These are phyloP conservation scores for Asterella californica DNA, from an alignment of 225 moss, liverwort and hornwort species.

Conservation along the genomic window DNA sequence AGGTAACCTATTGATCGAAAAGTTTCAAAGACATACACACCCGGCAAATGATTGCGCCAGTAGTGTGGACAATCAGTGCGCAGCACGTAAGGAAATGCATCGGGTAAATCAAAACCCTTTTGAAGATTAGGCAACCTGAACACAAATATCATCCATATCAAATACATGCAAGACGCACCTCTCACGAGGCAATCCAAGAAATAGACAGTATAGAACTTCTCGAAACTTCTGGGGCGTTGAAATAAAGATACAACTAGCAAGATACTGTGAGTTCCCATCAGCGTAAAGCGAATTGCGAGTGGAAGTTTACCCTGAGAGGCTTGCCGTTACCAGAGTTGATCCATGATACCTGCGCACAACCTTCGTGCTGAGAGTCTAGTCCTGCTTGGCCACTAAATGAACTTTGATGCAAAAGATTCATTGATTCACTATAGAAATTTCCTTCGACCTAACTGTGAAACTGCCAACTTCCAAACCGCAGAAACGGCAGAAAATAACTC, in stretches of 20 bases:
- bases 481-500: conserved; percentile 17
- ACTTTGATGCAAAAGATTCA: background rate
- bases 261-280: no score
- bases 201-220: background rate
- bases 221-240: background rate
- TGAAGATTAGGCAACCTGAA: conserved; percentile 74
- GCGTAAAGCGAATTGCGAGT: background rate
- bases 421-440: no score
- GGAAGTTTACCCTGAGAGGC: conserved; percentile 68
- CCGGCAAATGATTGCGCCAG: conserved; percentile 86
- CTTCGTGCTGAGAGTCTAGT: background rate
- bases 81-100: conserved; percentile 53
- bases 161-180: background rate
- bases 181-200: no score
- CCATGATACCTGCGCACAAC: conserved; percentile 75
- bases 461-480: background rate
- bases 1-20: background rate
- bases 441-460: no score
- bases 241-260: background rate
- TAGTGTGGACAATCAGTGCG: conserved; percentile 96
- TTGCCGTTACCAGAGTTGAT: conserved; percentile 71
- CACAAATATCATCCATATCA: background rate
- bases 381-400: background rate
- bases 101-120: conserved; percentile 77
- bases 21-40: conserved; percentile 34